phyloP scores from a whole-genome alignment of 2,329 filamentous ascomycete species.

The Cercospora brassicicola region DNA sequence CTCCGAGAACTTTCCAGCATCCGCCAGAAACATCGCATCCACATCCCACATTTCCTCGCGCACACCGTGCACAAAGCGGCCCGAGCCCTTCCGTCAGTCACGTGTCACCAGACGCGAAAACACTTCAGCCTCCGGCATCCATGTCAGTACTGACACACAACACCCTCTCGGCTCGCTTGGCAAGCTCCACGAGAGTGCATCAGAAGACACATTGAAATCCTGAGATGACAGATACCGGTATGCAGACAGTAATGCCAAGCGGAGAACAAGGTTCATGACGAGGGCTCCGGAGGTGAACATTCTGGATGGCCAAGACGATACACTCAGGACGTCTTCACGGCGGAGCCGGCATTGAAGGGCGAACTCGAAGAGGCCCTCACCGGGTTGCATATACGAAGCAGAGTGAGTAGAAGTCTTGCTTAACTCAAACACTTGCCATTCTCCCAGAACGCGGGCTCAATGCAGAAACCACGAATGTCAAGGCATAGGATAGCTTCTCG shows the following conservation, averaged over 20 bases:
- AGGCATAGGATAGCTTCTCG: background rate
- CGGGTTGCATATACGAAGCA: background rate
- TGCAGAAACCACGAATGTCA: background rate
- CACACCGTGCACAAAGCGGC: background rate
- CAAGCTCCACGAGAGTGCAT: background rate
- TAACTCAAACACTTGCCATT: background rate
- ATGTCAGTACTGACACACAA: background rate
- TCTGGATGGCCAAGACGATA: background rate
- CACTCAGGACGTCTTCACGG: background rate
- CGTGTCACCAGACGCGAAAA: background rate
- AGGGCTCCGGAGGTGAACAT: background rate
- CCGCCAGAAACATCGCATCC: background rate
- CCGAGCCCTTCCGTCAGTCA: background rate
- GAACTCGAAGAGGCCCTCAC: too few relatives aligned
- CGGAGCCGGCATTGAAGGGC: too few relatives aligned
- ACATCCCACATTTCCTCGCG: background rate
- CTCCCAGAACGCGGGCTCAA: background rate
- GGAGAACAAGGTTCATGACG: background rate
- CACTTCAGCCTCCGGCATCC: background rate
- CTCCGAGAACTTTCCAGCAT: conserved; percentile 6
- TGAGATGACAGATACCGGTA: background rate
- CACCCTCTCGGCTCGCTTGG: background rate
- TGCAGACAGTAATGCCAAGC: background rate
- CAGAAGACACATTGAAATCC: background rate
- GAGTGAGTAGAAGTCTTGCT: background rate